Conservation (phyloP, 371 early-diverging fungal genomes). For the Apophysomyces trapeziformis region DNA sequence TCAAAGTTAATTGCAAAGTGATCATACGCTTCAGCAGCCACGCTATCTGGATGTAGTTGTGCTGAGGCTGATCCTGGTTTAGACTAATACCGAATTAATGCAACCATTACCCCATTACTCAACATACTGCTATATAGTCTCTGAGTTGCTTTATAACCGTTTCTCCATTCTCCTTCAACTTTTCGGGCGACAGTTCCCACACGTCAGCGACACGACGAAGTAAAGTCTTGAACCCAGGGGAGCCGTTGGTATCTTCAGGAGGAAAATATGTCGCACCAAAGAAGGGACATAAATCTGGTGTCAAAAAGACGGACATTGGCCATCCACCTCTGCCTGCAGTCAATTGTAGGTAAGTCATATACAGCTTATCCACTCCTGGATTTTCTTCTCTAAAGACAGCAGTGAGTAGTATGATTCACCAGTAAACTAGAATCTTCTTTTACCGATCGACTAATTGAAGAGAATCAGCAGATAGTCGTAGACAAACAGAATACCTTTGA, state of each 20-base stretch:
- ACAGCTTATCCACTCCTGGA: conserved; percentile 70
- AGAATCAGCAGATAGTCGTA: too few relatives aligned
- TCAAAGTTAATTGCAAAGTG: conserved; percentile 56
- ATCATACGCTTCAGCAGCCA: conserved; percentile 35
- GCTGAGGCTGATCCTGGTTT: conserved; percentile 19
- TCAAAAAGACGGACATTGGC: conserved; percentile 66
- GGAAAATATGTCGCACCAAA: conserved; percentile 76
- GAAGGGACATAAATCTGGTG: conserved; percentile 67
- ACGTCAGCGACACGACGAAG: conserved; percentile 46
- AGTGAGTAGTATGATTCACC: background rate
- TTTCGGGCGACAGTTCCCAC: conserved; percentile 48
- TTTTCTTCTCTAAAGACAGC: conserved; percentile 54
- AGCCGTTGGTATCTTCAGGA: conserved; percentile 55
- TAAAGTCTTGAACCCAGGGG: conserved; percentile 57
- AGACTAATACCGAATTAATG: conserved; percentile 5
- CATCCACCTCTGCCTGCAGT: conserved; percentile 67
- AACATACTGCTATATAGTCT: conserved; percentile 29
- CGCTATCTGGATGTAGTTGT: conserved; percentile 20
- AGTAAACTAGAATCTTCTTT: background rate
- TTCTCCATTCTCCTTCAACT: conserved; percentile 42
- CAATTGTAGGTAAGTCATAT: conserved; percentile 61
- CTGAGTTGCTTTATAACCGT: conserved; percentile 49
- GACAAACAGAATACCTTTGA: conserved; percentile 46
- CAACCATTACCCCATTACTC: background rate
- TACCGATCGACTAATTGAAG: conserved; percentile 30